Base-by-base conservation (phyloP, 2,329 filamentous ascomycete species). In the Colletotrichum australisinense region DNA sequence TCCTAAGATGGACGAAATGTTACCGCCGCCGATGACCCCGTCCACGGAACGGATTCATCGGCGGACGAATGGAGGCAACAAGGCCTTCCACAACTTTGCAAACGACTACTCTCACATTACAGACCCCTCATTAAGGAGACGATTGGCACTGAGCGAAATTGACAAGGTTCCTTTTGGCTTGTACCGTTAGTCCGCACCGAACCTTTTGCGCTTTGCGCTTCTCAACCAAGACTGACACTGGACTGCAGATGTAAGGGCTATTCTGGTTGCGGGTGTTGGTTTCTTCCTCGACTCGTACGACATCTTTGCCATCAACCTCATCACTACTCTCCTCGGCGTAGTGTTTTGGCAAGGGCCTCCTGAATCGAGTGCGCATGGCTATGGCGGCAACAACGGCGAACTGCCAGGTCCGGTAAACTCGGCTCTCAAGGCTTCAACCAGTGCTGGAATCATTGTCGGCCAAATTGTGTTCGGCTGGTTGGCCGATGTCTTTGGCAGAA, bases 281-380 rank as follows among this genome's bases (percentile, higher is more conserved):
- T 96, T 97, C 86, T 95, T 96, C 80, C 92, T 94, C 59, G 94
- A 95, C 81, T 92, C 93, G 14, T 96, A 96, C 83, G 91, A 90
- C 76, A 94, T 95, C 77, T 97, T 97, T 81, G 93, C 94, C 78
- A 93, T 95, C 81, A 94, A 93, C 80, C 86, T 95, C 60, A 89
- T 93, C 62, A 93, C 91, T 1, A 88, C 87, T 58, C 90, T 95
- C 80, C 84, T 96, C 16, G 94, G 94, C 57, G 88, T 95, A 16
- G 93, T 95, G 62, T 97, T 93, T 81, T 97, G 93, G 89, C 86
- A 89, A 75, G 86, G 86, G 3, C 42, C 68, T 58, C 68, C 72
- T 1, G 74, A 81, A 5, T 79, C 82, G 3, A 79, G 79, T 3
- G 74, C 76, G 19, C 83, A 88, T 65, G 87, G 87, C 28, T 88